These are phyloP conservation scores for Populus tomentosa DNA, from an alignment of 441 rosid genomes.

Conservation along the genomic window DNA sequence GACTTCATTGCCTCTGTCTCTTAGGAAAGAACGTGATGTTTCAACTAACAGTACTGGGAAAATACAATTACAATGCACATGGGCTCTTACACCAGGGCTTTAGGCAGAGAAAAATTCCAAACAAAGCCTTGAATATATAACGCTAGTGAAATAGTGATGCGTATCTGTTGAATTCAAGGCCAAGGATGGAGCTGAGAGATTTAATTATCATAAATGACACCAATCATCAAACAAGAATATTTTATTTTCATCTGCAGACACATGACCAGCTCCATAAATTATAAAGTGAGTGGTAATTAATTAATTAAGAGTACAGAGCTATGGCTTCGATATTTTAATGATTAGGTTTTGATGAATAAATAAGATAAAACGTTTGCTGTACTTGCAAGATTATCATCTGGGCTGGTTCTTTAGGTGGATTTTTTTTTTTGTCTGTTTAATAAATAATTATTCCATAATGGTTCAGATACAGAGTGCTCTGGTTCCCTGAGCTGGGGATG, in stretches of 20 bases:
- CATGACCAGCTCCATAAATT: background rate
- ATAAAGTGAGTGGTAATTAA: background rate
- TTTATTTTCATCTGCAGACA: background rate
- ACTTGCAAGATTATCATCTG: background rate
- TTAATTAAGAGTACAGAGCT: background rate
- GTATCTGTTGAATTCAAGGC: background rate
- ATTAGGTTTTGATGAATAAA: background rate
- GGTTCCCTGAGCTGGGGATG: constrained; percentile 7
- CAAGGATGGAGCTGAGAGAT: background rate
- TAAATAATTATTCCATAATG: background rate
- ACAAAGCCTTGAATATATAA: no score
- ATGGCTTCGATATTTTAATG: background rate
- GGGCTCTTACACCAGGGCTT: background rate
- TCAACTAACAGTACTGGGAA: background rate
- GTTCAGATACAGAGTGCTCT: constrained; percentile 15
- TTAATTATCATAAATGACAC: no score
- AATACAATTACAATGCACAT: background rate
- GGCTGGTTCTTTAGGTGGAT: background rate
- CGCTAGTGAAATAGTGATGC: no score
- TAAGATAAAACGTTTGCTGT: background rate
- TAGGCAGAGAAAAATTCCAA: no score
- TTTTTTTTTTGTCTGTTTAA: background rate
- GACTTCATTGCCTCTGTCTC: no score
- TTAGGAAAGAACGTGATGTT: background rate
- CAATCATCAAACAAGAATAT: no score